These are phyloP conservation scores for Xanthoconium separans DNA, from an alignment of 1,284 basidiomycete species.

Conservation along the genomic window DNA sequence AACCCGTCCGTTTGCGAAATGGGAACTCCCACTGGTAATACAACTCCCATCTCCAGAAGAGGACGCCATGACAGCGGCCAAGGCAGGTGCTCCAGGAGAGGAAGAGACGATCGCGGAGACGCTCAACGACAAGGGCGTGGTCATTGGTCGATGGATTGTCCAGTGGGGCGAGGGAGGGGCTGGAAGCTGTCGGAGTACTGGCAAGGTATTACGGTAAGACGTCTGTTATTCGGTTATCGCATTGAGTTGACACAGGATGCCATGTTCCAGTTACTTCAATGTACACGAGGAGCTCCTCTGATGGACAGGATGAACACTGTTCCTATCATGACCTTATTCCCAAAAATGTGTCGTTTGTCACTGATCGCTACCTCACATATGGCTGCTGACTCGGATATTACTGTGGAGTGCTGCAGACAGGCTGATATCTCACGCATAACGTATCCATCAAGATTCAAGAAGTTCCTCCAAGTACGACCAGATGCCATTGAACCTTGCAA, in stretches of 20 bases:
- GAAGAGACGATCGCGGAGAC: constrained; percentile 82
- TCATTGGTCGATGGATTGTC: constrained; percentile 78
- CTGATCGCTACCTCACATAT: not conserved
- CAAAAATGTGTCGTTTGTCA: constrained; percentile 1
- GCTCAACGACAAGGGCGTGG: constrained; percentile 55
- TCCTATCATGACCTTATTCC: not conserved
- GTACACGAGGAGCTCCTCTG: constrained; percentile 77
- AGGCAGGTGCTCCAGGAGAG: constrained; percentile 43
- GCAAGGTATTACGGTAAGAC: constrained; percentile 61
- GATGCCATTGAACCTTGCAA: not conserved
- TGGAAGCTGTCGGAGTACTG: constrained; percentile 59
- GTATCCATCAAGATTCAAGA: not conserved
- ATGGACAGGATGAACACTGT: constrained; percentile 1
- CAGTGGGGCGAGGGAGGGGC: constrained; percentile 64
- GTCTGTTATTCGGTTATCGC: not conserved
- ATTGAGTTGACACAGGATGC: not conserved
- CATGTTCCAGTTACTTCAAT: constrained; percentile 64
- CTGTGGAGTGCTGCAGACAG: not conserved
- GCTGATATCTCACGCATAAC: not conserved
- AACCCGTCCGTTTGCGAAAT: constrained; percentile 74
- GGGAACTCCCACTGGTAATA: constrained; percentile 67
- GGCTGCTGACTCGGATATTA: constrained; percentile 1
- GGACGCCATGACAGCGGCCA: constrained; percentile 32
- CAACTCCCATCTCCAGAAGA: constrained; percentile 42
- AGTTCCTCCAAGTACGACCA: not conserved